phyloP scores from a whole-genome alignment of 1,139 yeast species.

The Taiozyma onychis region DNA sequence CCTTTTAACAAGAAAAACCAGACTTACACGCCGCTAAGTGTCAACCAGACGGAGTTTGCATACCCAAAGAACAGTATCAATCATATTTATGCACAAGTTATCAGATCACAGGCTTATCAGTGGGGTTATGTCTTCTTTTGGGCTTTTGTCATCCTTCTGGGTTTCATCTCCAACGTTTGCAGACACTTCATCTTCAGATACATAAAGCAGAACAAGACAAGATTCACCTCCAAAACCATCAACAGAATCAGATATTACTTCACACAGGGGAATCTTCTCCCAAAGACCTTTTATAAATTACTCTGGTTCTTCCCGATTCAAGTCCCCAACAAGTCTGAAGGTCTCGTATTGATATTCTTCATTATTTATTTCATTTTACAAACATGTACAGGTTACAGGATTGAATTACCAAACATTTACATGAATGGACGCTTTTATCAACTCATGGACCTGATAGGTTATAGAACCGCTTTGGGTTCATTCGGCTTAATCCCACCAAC shows the following conservation, averaged over 20 bases:
- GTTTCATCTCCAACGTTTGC: conserved; percentile 24
- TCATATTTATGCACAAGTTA: conserved; percentile 25
- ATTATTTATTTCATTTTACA: conserved; percentile 32
- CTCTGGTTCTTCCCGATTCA: conserved; percentile 29
- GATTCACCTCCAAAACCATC: conserved; percentile 9
- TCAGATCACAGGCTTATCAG: conserved; percentile 34
- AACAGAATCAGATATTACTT: conserved; percentile 14
- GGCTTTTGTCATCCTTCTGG: conserved; percentile 28
- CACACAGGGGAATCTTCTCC: conserved; percentile 36
- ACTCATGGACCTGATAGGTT: conserved; percentile 40
- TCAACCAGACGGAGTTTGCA: conserved; percentile 26
- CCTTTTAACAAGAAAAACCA: conserved; percentile 8
- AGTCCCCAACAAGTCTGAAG: conserved; percentile 46
- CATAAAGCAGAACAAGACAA: conserved; percentile 8
- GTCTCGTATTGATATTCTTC: conserved; percentile 34
- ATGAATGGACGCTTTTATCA: conserved; percentile 35
- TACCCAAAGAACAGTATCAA: conserved; percentile 29
- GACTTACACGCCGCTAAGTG: conserved; percentile 27
- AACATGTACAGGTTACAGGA: conserved; percentile 33
- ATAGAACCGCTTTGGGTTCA: conserved; percentile 47
- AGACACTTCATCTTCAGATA: conserved; percentile 15
- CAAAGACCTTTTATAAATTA: conserved; percentile 16
- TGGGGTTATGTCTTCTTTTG: conserved; percentile 38
- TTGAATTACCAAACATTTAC: conserved; percentile 35
- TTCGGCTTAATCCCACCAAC: conserved; percentile 47